Base-by-base conservation (phyloP, 257 asterid species). In the Petunia axillaris region DNA sequence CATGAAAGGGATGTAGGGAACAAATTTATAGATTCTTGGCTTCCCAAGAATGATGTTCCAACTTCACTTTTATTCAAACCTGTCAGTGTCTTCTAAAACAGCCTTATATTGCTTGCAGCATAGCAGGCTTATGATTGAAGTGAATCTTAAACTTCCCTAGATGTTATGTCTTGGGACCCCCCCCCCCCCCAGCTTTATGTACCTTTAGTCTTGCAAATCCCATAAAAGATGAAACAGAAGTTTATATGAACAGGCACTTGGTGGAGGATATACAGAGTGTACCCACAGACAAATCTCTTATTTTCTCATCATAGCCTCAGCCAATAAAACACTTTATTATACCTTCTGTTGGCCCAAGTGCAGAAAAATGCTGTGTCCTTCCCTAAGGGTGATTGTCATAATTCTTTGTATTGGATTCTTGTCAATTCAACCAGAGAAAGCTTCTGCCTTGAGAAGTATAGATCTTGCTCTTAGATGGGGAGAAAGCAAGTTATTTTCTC, bases 1-100 rank as follows among this genome's bases (percentile, higher is more conserved):
- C 74, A 90, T 87, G 85, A 89, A 80, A 79, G 79, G 77, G 76
- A 82, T 86, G 88, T 78, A 85, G 93, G 92, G 92, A 86, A 89
- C 91, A 80, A 82, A 85, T 52, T 82, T 82, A 87, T 85, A 92
- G 88, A 91, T 91, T 93, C 97, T 92, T 90, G 91, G 93, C 98
- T 88, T 93, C 97, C 84, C 83, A 85, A 89, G 89, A 80, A 84
- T 91, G 89, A 70, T 87, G 88, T 90, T 86, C 88, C 83, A 82
- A 75, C 59, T 37, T 83, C 84, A 78, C 90, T 91, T 93, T 90
- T 87, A 80, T 94, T 94, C 97, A 94, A 94, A 94, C 92, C 81
- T 85, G 96, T 87, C 93, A 90, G 88, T 77, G 87, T 88, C 97
- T 87, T 92, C 89, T 89, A 88, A 85, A 88, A 84, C 96, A 92